Conservation (phyloP, 371 early-diverging fungal species). For the Mortierella sp. region DNA sequence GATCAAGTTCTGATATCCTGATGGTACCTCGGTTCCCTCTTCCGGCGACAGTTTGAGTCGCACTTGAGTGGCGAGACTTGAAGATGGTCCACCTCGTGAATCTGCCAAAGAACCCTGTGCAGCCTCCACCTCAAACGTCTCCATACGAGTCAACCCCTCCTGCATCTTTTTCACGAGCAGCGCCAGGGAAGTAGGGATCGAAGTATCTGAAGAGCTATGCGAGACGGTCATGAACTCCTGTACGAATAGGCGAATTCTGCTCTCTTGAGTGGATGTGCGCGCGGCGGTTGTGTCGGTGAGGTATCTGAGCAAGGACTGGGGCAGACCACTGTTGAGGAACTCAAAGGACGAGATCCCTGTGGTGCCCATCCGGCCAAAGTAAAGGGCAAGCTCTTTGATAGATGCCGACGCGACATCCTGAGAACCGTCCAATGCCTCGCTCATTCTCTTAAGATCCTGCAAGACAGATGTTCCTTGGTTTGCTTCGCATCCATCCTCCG, state of each 20-base stretch:
- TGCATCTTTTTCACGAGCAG: conserved; percentile 80
- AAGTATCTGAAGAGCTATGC: background rate
- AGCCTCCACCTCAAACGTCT: conserved; percentile 76
- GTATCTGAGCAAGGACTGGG: conserved; percentile 69
- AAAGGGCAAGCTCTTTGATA: conserved; percentile 35
- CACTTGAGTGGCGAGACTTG: conserved; percentile 84
- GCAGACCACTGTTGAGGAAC: conserved; percentile 81
- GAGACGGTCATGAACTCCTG: conserved; percentile 31
- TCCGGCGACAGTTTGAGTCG: conserved; percentile 73
- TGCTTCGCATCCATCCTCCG: background rate
- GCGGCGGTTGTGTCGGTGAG: conserved; percentile 56
- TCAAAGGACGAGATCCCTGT: conserved; percentile 87
- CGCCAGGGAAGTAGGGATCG: conserved; percentile 38
- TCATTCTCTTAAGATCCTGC: conserved; percentile 32
- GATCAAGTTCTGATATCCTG: conserved; percentile 66
- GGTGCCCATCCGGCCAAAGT: conserved; percentile 54
- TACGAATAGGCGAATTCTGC: conserved; percentile 26
- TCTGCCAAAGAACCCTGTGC: conserved; percentile 54
- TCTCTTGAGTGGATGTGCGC: conserved; percentile 27
- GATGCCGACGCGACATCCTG: conserved; percentile 11
- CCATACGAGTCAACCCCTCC: conserved; percentile 79
- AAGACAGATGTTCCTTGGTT: conserved; percentile 23
- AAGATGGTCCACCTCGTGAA: conserved; percentile 68
- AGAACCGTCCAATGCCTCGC: conserved; percentile 26
- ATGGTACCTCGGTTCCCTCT: conserved; percentile 66